phyloP scores from a whole-genome alignment of 2,329 filamentous ascomycete species.

The Diaporthe amygdali region DNA sequence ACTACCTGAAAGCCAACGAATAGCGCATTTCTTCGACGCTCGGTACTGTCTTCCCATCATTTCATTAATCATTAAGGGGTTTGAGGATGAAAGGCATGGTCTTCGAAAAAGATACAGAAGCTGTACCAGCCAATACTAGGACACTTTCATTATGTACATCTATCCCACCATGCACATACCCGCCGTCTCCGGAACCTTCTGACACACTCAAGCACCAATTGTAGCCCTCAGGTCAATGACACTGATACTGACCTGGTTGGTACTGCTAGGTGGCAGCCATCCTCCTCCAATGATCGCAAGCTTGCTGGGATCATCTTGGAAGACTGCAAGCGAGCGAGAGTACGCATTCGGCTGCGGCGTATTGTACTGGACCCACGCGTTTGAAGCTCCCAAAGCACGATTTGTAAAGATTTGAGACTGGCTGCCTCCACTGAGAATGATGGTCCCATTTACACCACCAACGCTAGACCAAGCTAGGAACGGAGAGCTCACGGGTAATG shows the following conservation, averaged over 20 bases:
- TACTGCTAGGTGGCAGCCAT: slow-evolving; percentile 50
- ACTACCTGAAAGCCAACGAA: too few relatives aligned
- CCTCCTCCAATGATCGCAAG: slow-evolving; percentile 51
- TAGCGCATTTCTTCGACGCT: too few relatives aligned
- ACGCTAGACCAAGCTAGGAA: slow-evolving; percentile 49
- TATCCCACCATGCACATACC: too few relatives aligned
- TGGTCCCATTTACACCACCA: slow-evolving; percentile 50
- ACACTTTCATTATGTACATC: not conserved
- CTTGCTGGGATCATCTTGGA: slow-evolving; percentile 39
- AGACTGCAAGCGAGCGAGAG: slow-evolving; percentile 41
- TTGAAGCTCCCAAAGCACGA: slow-evolving; percentile 42
- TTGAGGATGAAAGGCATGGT: too few relatives aligned
- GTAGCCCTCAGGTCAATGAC: not conserved
- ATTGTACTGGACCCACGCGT: slow-evolving; percentile 42
- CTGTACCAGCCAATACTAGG: not conserved
- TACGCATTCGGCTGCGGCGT: slow-evolving; percentile 43
- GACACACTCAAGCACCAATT: not conserved
- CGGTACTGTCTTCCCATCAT: too few relatives aligned
- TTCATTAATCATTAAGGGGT: too few relatives aligned
- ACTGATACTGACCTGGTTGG: slow-evolving; percentile 42
- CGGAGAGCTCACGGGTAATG: slow-evolving; percentile 44
- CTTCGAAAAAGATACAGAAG: not conserved
- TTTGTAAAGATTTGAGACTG: slow-evolving; percentile 48
- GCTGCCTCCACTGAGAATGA: slow-evolving; percentile 46
- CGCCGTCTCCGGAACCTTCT: too few relatives aligned